Base-by-base conservation (phyloP, 1,284 basidiomycete species). In the Cutaneotrichosporon daszewskae region DNA sequence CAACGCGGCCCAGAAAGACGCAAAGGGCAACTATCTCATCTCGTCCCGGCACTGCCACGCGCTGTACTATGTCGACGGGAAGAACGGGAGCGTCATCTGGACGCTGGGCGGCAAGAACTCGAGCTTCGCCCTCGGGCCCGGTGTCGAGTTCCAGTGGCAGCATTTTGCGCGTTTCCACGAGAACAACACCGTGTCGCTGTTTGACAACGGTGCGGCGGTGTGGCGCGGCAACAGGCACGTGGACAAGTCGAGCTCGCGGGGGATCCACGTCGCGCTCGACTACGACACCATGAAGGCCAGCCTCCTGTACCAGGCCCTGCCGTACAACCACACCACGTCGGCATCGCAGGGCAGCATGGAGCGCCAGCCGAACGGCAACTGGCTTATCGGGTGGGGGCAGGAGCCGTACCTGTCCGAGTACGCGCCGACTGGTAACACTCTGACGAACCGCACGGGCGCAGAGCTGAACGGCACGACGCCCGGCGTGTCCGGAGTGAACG, bases 1-100 rank as follows among this genome's bases (percentile, higher is more conserved):
- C 48, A 68, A 69, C 42, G 53, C 59, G 10, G 47, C 68, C 11
- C 58, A 62, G 23, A 64, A 64, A 41, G 63, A 67, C 41, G 32
- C 24, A n/a, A 19, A 36, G 16, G 67, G 66, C 32, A 66, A 69
- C 49, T 70, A 59, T 43, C 44, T 69, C 16, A 43, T 68, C 44
- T 60, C 58, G 1, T 54, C 59, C 1, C 51, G 68, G 8, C 66
- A 68, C 36, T 57, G 56, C 18, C 49, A 60, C 22, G 58, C 66
- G 1, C 16, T 65, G 2, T 69, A 65, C 49, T 63, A 68, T 39
- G 40, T 69, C 41, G 45, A 51, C 9, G 58, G 56, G 4, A 11
- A 16, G 2, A 45, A 49, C 3, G 65, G 66, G 5, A 32, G 44
- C 1, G 49, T 68, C 18, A 36, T 70, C 18, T 70, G 67, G 67